These are phyloP conservation scores for Scenedesmus sp. DNA, from an alignment of 163 green algal species.

Conservation along the genomic window DNA sequence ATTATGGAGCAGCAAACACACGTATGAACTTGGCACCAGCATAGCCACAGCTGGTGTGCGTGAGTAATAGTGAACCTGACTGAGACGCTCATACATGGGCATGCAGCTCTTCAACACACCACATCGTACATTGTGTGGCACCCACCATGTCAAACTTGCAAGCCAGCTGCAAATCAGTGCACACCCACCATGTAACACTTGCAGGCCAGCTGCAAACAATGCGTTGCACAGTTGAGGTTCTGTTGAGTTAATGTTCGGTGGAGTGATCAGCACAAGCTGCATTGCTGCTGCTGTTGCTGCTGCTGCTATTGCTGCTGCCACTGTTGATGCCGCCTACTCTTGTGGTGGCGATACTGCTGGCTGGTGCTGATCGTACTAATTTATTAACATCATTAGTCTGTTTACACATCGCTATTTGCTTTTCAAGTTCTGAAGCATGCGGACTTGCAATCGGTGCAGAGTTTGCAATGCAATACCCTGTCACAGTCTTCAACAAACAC, in stretches of 20 bases:
- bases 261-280: conserved; percentile 54
- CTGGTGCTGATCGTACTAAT: background rate
- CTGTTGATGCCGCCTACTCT: background rate
- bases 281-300: conserved; percentile 28
- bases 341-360: background rate
- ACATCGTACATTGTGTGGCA: too few relatives aligned
- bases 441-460: too few relatives aligned
- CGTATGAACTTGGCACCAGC: too few relatives aligned
- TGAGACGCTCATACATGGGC: background rate
- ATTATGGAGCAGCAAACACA: background rate
- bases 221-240: conserved; percentile 13
- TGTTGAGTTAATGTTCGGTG: background rate
- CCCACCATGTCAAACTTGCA: too few relatives aligned
- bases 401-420: background rate
- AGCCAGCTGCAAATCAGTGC: too few relatives aligned
- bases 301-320: background rate
- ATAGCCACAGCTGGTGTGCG: too few relatives aligned
- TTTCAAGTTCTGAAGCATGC: background rate
- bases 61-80: too few relatives aligned
- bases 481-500: background rate
- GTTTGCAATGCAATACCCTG: background rate
- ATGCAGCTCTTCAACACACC: too few relatives aligned
- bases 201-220: conserved; percentile 47
- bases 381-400: background rate
- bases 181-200: conserved; percentile 34